Evolutionary conservation across 2,329 filamentous ascomycete genomes (phyloP), one percentile per base, ranked within the genome.

Genomic region (Sarocladium kiliense): DNA sequence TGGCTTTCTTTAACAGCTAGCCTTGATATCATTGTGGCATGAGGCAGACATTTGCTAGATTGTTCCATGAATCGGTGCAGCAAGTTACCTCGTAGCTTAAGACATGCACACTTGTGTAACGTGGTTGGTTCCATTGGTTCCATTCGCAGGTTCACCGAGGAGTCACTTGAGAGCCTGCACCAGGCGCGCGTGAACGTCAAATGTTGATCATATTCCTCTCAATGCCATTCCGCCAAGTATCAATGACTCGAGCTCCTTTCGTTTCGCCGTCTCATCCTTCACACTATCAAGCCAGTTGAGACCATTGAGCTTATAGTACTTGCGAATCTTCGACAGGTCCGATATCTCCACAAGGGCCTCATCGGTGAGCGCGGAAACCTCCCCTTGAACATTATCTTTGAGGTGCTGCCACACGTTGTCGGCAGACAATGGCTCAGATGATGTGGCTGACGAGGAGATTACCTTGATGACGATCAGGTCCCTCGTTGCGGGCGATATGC

Each of bases 401-500:
- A 96, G 76, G 66, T 95, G 91, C 1, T 66, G 61, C 63, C 75
- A 74, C 41, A 86, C 69, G 11, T 77, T 66, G 18, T 78, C 73
- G 34, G 82, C 71, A 2, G 73, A 72, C 4, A 57, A 57, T 1
- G 66, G 62, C n/a, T 76, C 69, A 16, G 49, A 3, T 5, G n/a
- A n/a, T 25, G 50, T 27, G 50, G 6, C 32, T 26, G 21, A 36
- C 5, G 53, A 25, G 14, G 51, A 44, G n/a, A 85, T 79, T 23
- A 97, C 78, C 68, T 97, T 97, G 64, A 97, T 78, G 6, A 89
- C 85, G 2, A 97, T 74, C n/a, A 99, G 71, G 61, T 86, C 72
- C 44, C 79, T 85, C 2, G 88, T 94, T 11, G 77, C 74, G 12
- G 89, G 82, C 1, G 81, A 77, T 56, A 97, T 85, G 49, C 94